Conservation (phyloP, 106 monocot species). For the Gastrodia elata region DNA sequence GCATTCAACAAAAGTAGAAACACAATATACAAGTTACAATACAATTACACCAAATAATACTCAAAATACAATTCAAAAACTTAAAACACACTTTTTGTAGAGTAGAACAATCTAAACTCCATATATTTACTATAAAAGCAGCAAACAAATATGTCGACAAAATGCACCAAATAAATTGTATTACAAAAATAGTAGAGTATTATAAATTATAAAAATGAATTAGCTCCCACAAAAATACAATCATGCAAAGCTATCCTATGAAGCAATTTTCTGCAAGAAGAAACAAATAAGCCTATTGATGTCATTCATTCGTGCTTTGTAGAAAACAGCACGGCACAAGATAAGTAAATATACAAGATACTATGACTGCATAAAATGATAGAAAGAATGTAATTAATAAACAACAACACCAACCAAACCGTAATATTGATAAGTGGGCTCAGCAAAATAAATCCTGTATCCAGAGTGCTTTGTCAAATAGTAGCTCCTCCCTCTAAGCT, state of each 20-base stretch:
- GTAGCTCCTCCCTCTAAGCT: no score
- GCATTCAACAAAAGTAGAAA: slow-evolving; percentile 24
- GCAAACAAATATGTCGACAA: not conserved
- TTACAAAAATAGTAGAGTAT: no score
- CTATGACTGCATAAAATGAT: not conserved
- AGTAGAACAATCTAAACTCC: not conserved
- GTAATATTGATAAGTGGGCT: no score
- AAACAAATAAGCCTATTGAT: not conserved
- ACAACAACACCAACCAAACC: no score
- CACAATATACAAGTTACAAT: slow-evolving; percentile 31
- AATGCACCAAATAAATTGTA: no score
- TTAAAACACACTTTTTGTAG: not conserved
- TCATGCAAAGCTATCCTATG: not conserved
- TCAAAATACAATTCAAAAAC: not conserved
- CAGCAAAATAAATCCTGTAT: no score
- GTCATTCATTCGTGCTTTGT: not conserved
- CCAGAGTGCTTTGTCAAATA: no score
- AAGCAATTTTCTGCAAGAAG: not conserved
- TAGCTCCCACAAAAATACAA: not conserved
- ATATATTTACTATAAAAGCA: not conserved
- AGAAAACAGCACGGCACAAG: not conserved
- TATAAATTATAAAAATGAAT: no score
- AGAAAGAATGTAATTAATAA: not conserved
- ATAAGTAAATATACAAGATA: not conserved
- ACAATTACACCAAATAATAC: slow-evolving; percentile 5